Base-by-base conservation (phyloP, 768 basidiomycete genomes). In the Lactarius hatsudake region DNA sequence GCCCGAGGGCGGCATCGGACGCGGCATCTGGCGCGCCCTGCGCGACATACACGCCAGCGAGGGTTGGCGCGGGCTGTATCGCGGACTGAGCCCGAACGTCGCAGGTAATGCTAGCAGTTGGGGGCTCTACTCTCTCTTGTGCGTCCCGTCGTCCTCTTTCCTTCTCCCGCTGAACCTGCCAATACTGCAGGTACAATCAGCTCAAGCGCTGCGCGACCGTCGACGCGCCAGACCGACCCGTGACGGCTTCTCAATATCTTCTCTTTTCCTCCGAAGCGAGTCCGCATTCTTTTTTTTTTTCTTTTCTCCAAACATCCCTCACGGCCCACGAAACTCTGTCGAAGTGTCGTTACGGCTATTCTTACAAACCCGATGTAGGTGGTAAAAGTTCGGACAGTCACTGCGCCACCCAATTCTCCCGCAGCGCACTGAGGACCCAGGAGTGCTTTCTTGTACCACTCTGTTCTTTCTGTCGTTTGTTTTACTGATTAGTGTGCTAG, bases 311-410 rank as follows among this genome's bases (percentile, higher is more conserved):
- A 32, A 32, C 62, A 61, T 48, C 48, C 54, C 9, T 60, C 54
- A 51, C 55, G 38, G 26, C 26, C 26, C 26, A 28, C 26, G 26
- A 28, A 28, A 28, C 30, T 20, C 12, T 10, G 3, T 2, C 12
- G 10, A 98, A 96, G 96, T 80, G 92, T 96, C 15, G 87, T 87
- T 20, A 97, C 96, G 4, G 95, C 97, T 0, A 80, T 98, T 73
- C 83, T 97, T 75, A 99, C 96, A 8, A 98, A 99, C 76, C 97
- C 96, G 0, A 87, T 98, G 72, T 98, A 96, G 96, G 91, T 98
- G 17, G 91, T 30, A 30, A 30, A 30, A 30, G 30, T 30, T 30
- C 30, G 30, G 30, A 30, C 30, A 3, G 3, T 30, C 30, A 3
- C 30, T 3, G 30, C 30, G 30, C 30, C 3, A 30, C 30, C 30